Conservation (phyloP, 202 grass and related monocot genomes). For the Panicum virgatum region DNA sequence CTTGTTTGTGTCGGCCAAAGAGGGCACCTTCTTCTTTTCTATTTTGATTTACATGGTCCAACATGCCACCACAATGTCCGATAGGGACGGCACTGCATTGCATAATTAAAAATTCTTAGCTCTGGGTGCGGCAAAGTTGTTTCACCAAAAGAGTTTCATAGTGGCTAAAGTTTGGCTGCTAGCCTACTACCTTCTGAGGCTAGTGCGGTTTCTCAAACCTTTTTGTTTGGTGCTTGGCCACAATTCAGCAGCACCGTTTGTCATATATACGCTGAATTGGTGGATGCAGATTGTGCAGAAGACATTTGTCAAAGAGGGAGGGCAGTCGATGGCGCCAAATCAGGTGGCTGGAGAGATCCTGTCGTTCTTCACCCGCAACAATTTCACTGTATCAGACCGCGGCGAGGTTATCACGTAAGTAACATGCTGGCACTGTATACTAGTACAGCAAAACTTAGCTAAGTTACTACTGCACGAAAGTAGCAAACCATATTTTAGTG, state of each 20-base stretch:
- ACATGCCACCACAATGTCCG: neutral
- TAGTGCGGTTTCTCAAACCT: neutral
- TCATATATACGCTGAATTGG: slow-evolving; percentile 9
- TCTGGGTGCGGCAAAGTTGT: neutral
- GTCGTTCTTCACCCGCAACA: slow-evolving; percentile 95
- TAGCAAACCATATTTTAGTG: neutral
- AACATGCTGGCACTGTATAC: neutral
- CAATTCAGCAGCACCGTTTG: neutral
- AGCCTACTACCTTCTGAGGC: neutral
- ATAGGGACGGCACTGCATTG: neutral
- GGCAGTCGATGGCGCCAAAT: slow-evolving; percentile 49
- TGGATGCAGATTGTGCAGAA: slow-evolving; percentile 84
- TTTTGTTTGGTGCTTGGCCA: neutral
- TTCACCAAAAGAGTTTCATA: neutral
- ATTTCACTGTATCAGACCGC: slow-evolving; percentile 72
- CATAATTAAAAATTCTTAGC: neutral
- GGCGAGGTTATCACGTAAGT: slow-evolving; percentile 97
- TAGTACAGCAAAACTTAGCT: neutral
- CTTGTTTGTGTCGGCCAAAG: neutral
- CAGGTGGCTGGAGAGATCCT: slow-evolving; percentile 88
- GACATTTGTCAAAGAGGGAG: slow-evolving; percentile 74
- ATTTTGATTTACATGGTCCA: neutral
- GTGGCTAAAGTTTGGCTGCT: neutral
- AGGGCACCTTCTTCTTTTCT: neutral
- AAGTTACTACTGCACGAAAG: neutral